Evolutionary conservation across 208 protist genomes (phyloP).

Genomic region (Trypanosoma theileri): DNA sequence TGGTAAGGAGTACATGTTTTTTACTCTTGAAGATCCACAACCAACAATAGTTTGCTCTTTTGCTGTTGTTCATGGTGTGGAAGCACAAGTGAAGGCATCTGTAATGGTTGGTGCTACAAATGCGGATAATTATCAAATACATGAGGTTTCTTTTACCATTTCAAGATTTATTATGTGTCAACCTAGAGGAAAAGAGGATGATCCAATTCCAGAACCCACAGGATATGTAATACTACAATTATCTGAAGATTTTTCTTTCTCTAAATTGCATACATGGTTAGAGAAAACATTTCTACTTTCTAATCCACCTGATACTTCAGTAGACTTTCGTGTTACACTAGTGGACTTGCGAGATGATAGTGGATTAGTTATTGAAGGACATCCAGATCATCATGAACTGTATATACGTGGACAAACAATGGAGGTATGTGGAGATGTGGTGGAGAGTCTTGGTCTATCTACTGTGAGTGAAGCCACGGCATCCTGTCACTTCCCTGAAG

Average conservation of each 20-base stretch:
- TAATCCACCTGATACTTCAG: slow-evolving; percentile 29
- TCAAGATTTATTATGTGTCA: slow-evolving; percentile 89
- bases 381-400: slow-evolving; percentile 30
- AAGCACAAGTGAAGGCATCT: slow-evolving; percentile 61
- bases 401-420: slow-evolving; percentile 76
- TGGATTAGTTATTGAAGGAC: slow-evolving; percentile 48
- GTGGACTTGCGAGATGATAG: slow-evolving; percentile 67
- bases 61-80: slow-evolving; percentile 49
- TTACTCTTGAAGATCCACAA: slow-evolving; percentile 42
- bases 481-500: slow-evolving; percentile 78
- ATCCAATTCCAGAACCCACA: slow-evolving; percentile 20
- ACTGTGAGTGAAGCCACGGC: slow-evolving; percentile 39
- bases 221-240: slow-evolving; percentile 57
- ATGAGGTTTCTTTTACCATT: slow-evolving; percentile 73
- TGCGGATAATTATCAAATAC: slow-evolving; percentile 74
- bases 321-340: slow-evolving; percentile 44
- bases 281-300: slow-evolving; percentile 52
- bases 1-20: slow-evolving; percentile 37
- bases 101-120: slow-evolving; percentile 74
- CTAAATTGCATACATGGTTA: slow-evolving; percentile 44
- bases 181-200: slow-evolving; percentile 20
- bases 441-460: slow-evolving; percentile 74
- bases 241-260: slow-evolving; percentile 37
- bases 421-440: slow-evolving; percentile 79
- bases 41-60: slow-evolving; percentile 59